These are phyloP conservation scores for Pleurotus pulmonarius DNA, from an alignment of 768 basidiomycete species.

Conservation along the genomic window DNA sequence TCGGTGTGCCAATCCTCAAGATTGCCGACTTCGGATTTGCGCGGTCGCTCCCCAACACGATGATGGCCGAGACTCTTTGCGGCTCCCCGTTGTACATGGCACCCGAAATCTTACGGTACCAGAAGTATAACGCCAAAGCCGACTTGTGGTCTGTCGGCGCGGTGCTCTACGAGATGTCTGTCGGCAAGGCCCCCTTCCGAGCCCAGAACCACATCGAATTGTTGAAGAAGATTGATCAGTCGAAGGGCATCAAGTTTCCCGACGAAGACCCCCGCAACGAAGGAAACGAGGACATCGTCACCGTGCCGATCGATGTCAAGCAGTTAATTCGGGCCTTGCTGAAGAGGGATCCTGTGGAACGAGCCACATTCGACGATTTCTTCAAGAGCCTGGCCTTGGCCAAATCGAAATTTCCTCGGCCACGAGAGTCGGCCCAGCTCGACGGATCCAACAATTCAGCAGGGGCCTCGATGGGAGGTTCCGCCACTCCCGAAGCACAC, in stretches of 20 bases:
- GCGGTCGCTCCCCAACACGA: conserved; percentile 82
- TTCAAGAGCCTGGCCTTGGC: conserved; percentile 77
- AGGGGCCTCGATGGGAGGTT: conserved; percentile 28
- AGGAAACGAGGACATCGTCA: conserved; percentile 44
- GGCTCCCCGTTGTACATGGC: conserved; percentile 99
- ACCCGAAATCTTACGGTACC: conserved; percentile 93
- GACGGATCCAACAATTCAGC: not conserved
- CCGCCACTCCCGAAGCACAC: conserved; percentile 67
- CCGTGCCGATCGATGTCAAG: conserved; percentile 82
- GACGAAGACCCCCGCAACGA: conserved; percentile 75
- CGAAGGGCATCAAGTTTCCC: conserved; percentile 91
- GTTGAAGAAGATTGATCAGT: conserved; percentile 85
- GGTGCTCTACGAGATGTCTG: conserved; percentile 92
- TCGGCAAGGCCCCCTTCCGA: conserved; percentile 91
- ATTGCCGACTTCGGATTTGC: conserved; percentile 99
- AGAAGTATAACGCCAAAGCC: conserved; percentile 97
- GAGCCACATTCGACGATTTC: conserved; percentile 90
- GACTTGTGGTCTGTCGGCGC: conserved; percentile 99
- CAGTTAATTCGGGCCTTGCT: conserved; percentile 80
- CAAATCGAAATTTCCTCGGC: conserved; percentile 73
- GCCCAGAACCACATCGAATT: conserved; percentile 96
- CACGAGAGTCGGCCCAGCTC: conserved; percentile 25
- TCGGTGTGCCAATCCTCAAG: conserved; percentile 92
- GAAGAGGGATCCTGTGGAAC: conserved; percentile 77
- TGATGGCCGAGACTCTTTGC: conserved; percentile 97